These are phyloP conservation scores for Colletotrichum truncatum DNA, from an alignment of 2,329 filamentous ascomycete genomes.

Conservation along the genomic window DNA sequence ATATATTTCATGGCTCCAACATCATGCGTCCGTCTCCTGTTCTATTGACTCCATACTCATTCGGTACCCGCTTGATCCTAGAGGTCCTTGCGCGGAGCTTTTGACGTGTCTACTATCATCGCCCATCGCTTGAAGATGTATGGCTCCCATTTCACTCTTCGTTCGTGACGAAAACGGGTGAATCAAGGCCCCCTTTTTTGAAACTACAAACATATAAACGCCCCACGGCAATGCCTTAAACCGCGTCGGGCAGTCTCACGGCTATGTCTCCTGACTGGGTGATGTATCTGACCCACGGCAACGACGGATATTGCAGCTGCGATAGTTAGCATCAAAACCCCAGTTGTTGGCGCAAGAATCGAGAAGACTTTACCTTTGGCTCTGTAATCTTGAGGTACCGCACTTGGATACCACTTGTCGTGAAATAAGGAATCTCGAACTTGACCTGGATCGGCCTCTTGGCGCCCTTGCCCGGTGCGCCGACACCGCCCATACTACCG, in stretches of 20 bases:
- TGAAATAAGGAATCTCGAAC: constrained; percentile 99
- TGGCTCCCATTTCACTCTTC: constrained; percentile 1
- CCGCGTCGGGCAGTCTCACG: constrained; percentile 90
- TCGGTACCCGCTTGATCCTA: not conserved
- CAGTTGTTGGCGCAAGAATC: not conserved
- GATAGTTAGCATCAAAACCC: too few relatives aligned
- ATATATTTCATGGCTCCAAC: constrained; percentile 7
- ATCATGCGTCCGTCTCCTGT: not conserved
- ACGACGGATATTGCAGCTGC: constrained; percentile 95
- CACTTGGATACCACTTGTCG: constrained; percentile 98
- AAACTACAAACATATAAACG: not conserved
- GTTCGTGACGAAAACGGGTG: not conserved
- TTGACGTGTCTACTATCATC: constrained; percentile 3
- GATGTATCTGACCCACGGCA: constrained; percentile 98
- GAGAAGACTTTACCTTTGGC: constrained; percentile 79
- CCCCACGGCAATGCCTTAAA: constrained; percentile 57
- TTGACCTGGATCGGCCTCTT: constrained; percentile 99
- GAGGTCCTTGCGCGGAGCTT: not conserved
- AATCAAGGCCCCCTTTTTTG: not conserved
- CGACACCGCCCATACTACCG: constrained; percentile 93
- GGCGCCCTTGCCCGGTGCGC: constrained; percentile 78
- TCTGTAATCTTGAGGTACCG: constrained; percentile 99
- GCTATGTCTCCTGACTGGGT: constrained; percentile 98
- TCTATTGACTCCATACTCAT: not conserved
- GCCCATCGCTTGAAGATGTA: not conserved